Percentiles rank a stretch among this genome's conserved stretches.
Evolutionary conservation across 768 basidiomycete genomes (phyloP).

Genomic region (Phlebiopsis gigantea): DNA sequence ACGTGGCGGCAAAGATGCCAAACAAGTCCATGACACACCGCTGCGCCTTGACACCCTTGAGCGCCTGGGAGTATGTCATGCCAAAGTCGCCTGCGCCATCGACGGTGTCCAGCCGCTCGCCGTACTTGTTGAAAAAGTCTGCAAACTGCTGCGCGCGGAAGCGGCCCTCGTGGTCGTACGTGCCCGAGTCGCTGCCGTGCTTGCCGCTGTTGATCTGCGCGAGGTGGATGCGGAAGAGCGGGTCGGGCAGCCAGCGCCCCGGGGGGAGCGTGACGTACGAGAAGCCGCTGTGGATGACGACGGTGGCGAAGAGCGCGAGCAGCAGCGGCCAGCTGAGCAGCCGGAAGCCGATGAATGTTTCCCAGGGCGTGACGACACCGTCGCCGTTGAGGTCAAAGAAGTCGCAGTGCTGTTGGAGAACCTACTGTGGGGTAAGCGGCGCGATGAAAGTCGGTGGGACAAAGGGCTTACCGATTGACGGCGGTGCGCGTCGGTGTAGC

Average conservation of each 20-base stretch:
- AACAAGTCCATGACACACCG: constrained; percentile 32
- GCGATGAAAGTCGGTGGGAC: not conserved
- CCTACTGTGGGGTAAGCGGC: not conserved
- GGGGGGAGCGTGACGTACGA: constrained; percentile 27
- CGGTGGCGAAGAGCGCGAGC: constrained; percentile 28
- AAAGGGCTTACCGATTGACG: constrained; percentile 26
- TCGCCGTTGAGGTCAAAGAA: constrained; percentile 39
- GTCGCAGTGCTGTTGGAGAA: constrained; percentile 34
- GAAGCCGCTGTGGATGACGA: constrained; percentile 31
- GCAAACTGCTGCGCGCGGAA: constrained; percentile 38
- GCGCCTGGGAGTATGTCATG: constrained; percentile 24
- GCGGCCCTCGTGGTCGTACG: constrained; percentile 36
- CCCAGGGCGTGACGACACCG: constrained; percentile 39
- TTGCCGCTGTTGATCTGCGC: constrained; percentile 31
- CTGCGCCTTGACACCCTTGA: constrained; percentile 29
- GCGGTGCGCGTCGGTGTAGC: constrained; percentile 15
- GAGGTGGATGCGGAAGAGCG: constrained; percentile 35
- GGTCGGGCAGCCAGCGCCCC: constrained; percentile 31
- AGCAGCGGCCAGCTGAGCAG: constrained; percentile 37
- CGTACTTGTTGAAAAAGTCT: constrained; percentile 38
- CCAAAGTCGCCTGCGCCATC: constrained; percentile 21
- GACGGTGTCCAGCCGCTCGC: constrained; percentile 12
- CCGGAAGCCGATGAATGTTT: constrained; percentile 38
- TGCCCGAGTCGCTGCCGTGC: constrained; percentile 38
- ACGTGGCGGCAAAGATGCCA: constrained; percentile 30